Evolutionary conservation across 768 basidiomycete species (phyloP).

Genomic region (Tricholoma flavovirens): DNA sequence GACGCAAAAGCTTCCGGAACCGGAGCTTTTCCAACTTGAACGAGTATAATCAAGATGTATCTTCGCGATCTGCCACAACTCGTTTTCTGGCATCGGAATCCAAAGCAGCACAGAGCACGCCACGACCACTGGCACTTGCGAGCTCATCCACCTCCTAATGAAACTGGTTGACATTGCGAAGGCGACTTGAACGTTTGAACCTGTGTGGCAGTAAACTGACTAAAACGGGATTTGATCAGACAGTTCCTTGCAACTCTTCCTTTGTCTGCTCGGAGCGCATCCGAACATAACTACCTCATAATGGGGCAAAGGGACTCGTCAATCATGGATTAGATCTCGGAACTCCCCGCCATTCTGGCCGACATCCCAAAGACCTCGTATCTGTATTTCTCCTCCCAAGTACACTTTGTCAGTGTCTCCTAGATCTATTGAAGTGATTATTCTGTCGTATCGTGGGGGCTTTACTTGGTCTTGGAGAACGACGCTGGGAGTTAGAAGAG

Average conservation of each 20-base stretch:
- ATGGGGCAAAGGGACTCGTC: constrained; percentile 5
- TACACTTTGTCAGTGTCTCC: not conserved
- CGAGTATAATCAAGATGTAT: not conserved
- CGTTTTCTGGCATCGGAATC: not conserved
- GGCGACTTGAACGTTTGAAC: not conserved
- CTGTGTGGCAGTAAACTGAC: not conserved
- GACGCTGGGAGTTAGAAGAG: not conserved
- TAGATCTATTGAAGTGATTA: not conserved
- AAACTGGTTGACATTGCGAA: not conserved
- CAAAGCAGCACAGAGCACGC: not conserved
- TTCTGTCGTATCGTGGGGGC: not conserved
- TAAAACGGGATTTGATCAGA: constrained; percentile 3
- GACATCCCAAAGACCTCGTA: not conserved
- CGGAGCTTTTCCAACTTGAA: not conserved
- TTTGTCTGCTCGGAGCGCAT: constrained; percentile 14
- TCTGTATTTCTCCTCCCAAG: not conserved
- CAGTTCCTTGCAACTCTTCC: constrained; percentile 12
- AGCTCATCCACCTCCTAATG: not conserved
- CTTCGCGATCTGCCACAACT: not conserved
- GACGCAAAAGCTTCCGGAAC: not conserved
- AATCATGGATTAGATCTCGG: constrained; percentile 10
- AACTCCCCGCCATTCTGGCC: constrained; percentile 14
- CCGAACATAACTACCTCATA: constrained; percentile 4
- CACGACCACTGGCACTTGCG: not conserved
- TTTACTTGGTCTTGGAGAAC: not conserved